Percentiles rank a stretch among this genome's conserved stretches.
These are phyloP conservation scores for Hymenotorrendiella dingleyae DNA, from an alignment of 2,329 filamentous ascomycete species.

Conservation along the genomic window DNA sequence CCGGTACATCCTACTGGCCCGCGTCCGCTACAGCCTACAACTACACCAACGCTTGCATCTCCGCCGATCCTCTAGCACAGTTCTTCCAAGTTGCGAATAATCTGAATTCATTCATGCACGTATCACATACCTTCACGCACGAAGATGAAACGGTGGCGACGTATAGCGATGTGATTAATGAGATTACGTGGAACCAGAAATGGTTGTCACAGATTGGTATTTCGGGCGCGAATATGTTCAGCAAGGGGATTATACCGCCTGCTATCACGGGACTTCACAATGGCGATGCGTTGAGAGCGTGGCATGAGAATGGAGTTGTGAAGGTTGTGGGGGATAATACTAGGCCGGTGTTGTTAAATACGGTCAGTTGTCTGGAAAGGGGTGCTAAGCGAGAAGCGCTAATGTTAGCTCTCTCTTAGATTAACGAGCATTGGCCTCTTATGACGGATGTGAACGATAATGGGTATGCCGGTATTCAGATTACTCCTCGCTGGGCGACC, in stretches of 20 bases:
- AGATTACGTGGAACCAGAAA: slow-evolving; percentile 53
- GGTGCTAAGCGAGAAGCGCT: too few relatives aligned
- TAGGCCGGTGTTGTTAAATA: slow-evolving; percentile 45
- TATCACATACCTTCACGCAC: slow-evolving; percentile 58
- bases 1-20: slow-evolving; percentile 43
- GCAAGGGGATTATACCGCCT: slow-evolving; percentile 52
- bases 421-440: slow-evolving; percentile 45
- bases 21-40: slow-evolving; percentile 14
- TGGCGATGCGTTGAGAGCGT: slow-evolving; percentile 53
- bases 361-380: slow-evolving; percentile 25
- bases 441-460: slow-evolving; percentile 45
- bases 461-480: slow-evolving; percentile 48
- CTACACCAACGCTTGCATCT: slow-evolving; percentile 34
- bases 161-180: slow-evolving; percentile 47
- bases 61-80: slow-evolving; percentile 41
- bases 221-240: slow-evolving; percentile 40
- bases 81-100: slow-evolving; percentile 44
- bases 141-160: slow-evolving; percentile 52
- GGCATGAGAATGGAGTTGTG: slow-evolving; percentile 50
- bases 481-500: slow-evolving; percentile 55
- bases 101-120: slow-evolving; percentile 46
- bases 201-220: slow-evolving; percentile 50
- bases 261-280: slow-evolving; percentile 59
- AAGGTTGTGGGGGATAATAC: slow-evolving; percentile 59
- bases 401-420: too few relatives aligned